Conservation (phyloP, 2,329 filamentous ascomycete genomes). For the Seiridium cupressi region DNA sequence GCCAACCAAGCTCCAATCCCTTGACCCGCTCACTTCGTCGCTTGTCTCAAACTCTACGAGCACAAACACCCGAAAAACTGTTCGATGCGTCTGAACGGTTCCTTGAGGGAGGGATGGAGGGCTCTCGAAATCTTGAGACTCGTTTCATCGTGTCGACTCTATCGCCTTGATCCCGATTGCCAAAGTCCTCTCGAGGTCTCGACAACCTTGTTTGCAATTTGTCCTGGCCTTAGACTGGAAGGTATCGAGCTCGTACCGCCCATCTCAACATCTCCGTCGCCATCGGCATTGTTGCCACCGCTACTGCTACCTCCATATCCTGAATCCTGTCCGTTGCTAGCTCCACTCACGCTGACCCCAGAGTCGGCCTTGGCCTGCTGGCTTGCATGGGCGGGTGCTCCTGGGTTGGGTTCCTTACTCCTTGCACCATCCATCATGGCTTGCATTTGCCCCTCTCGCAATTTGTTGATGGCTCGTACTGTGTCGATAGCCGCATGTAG, state of each 20-base stretch:
- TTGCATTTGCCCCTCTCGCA: slow-evolving; percentile 58
- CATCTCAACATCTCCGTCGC: slow-evolving; percentile 46
- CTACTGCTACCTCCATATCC: slow-evolving; percentile 36
- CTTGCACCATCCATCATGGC: slow-evolving; percentile 59
- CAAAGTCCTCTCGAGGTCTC: slow-evolving; percentile 65
- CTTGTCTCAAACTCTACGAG: too few species aligned
- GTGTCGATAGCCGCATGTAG: slow-evolving; percentile 71
- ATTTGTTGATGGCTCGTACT: slow-evolving; percentile 68
- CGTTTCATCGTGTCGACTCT: slow-evolving; percentile 6
- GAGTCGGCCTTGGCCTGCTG: slow-evolving; percentile 41
- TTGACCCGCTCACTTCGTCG: background rate
- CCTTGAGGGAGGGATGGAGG: background rate
- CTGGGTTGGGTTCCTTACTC: slow-evolving; percentile 47
- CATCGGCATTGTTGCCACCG: background rate
- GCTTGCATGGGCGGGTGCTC: slow-evolving; percentile 27
- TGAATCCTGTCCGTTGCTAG: slow-evolving; percentile 38
- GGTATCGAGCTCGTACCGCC: slow-evolving; percentile 43
- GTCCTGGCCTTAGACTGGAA: slow-evolving; percentile 52
- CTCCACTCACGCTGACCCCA: slow-evolving; percentile 35
- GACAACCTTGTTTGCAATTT: slow-evolving; percentile 54
- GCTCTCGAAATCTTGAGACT: too few species aligned
- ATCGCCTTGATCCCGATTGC: slow-evolving; percentile 36
- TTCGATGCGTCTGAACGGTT: too few species aligned
- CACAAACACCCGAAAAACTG: too few species aligned
- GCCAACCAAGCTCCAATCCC: background rate